phyloP scores from a whole-genome alignment of 108 stramenopile species.

The Cyclostephanos tholiformis region DNA sequence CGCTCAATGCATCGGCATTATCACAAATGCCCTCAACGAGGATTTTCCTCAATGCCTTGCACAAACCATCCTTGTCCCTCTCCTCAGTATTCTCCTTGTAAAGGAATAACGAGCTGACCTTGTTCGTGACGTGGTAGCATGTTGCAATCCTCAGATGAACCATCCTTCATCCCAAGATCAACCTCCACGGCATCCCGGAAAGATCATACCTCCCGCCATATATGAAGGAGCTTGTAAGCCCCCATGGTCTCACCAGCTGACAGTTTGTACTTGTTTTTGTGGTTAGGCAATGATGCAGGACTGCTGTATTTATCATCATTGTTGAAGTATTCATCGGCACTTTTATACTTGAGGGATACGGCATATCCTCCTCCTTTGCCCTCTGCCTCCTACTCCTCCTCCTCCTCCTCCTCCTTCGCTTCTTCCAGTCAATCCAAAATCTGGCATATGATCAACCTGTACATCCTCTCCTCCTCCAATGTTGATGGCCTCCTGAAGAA shows the following conservation, averaged over 20 bases:
- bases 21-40: slow-evolving; percentile 8
- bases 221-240: slow-evolving; percentile 32
- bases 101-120: slow-evolving; percentile 36
- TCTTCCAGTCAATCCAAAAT: slow-evolving; percentile 13
- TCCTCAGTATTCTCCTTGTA: slow-evolving; percentile 34
- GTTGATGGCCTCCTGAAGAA: slow-evolving; percentile 34
- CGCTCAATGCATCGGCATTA: slow-evolving; percentile 32
- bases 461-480: slow-evolving; percentile 25
- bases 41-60: slow-evolving; percentile 17
- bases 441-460: slow-evolving; percentile 18
- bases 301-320: slow-evolving; percentile 12
- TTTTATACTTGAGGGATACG: background rate
- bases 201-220: slow-evolving; percentile 33
- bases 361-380: background rate
- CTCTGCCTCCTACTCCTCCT: no score
- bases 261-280: slow-evolving; percentile 19
- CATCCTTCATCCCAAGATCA: slow-evolving; percentile 21
- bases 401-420: background rate
- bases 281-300: background rate
- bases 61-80: slow-evolving; percentile 22
- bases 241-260: slow-evolving; percentile 34
- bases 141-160: background rate
- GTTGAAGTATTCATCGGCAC: slow-evolving; percentile 4
- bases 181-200: slow-evolving; percentile 18
- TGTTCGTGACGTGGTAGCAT: slow-evolving; percentile 1